Evolutionary conservation across 2,329 filamentous ascomycete genomes (phyloP).

Genomic region (Fusarium liriodendri): DNA sequence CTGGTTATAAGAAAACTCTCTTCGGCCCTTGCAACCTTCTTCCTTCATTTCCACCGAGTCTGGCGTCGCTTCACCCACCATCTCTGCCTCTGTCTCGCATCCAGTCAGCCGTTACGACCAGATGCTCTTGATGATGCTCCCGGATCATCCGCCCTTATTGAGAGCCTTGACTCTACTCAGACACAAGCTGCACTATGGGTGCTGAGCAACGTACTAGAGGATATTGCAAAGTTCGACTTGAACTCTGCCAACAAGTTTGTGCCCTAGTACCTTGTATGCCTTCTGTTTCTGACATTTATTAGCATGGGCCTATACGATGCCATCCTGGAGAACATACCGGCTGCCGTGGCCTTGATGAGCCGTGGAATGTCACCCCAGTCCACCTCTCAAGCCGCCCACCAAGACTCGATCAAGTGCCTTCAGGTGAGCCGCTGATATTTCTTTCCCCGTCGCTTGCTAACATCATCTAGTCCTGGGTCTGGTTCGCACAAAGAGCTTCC

Average conservation of each 20-base stretch:
- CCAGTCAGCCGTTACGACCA: slow-evolving; percentile 37
- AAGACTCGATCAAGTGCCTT: slow-evolving; percentile 70
- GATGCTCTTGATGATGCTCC: slow-evolving; percentile 44
- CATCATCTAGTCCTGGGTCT: slow-evolving; percentile 72
- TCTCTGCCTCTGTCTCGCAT: slow-evolving; percentile 65
- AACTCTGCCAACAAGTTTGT: slow-evolving; percentile 67
- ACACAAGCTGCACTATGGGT: slow-evolving; percentile 74
- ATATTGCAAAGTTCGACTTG: slow-evolving; percentile 68
- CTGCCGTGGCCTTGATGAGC: slow-evolving; percentile 55
- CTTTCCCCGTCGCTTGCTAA: slow-evolving; percentile 11
- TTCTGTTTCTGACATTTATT: slow-evolving; percentile 37
- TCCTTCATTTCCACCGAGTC: slow-evolving; percentile 74
- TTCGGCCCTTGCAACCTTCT: slow-evolving; percentile 81
- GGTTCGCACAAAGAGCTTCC: slow-evolving; percentile 76
- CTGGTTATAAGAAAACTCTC: slow-evolving; percentile 80
- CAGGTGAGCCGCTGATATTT: slow-evolving; percentile 56
- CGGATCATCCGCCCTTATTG: slow-evolving; percentile 59
- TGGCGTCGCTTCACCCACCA: slow-evolving; percentile 76
- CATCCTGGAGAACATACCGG: slow-evolving; percentile 54
- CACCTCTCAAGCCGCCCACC: slow-evolving; percentile 53
- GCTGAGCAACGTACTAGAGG: slow-evolving; percentile 52
- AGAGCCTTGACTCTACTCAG: slow-evolving; percentile 58
- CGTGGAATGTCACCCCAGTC: slow-evolving; percentile 49
- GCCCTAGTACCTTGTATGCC: background rate
- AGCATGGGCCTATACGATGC: slow-evolving; percentile 54